Conservation (phyloP, 768 basidiomycete genomes). For the Suillus decipiens region DNA sequence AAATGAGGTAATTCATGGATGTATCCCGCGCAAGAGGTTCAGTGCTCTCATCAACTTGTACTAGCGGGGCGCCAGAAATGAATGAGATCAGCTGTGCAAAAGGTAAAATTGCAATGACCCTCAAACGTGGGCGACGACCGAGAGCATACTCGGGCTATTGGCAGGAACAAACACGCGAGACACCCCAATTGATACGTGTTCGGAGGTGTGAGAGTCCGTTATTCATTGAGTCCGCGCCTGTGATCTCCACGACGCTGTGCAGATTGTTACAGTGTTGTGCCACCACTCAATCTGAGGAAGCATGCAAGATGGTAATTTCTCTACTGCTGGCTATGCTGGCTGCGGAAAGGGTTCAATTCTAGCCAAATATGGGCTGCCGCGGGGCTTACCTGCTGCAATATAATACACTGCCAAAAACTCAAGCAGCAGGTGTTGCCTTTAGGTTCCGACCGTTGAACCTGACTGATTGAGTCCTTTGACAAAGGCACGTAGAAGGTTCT, state of each 20-base stretch:
- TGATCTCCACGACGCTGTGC: conserved; percentile 19
- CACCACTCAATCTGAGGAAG: conserved; percentile 40
- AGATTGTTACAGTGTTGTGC: conserved; percentile 28
- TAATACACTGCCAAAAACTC: conserved; percentile 47
- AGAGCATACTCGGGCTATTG: conserved; percentile 29
- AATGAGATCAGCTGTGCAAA: conserved; percentile 22
- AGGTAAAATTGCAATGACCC: conserved; percentile 1
- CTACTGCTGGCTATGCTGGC: conserved; percentile 39
- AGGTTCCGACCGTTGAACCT: neutral
- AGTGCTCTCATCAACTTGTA: conserved; percentile 13
- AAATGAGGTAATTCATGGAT: conserved; percentile 26
- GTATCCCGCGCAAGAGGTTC: conserved; percentile 19
- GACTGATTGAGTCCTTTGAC: conserved; percentile 29
- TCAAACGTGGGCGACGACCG: conserved; percentile 2
- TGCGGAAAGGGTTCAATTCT: conserved; percentile 20
- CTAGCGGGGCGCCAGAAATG: conserved; percentile 31
- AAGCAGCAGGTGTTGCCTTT: conserved; percentile 29
- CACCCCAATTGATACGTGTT: conserved; percentile 45
- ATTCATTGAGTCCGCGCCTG: conserved; percentile 28
- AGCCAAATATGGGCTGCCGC: conserved; percentile 13
- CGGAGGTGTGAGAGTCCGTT: conserved; percentile 39
- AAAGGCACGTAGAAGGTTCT: conserved; percentile 39
- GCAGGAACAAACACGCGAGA: conserved; percentile 31
- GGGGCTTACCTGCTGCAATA: conserved; percentile 37
- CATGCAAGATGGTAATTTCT: conserved; percentile 36